Evolutionary conservation across 177 flowering plant genomes (phyloP), one percentile per base, ranked within the genome.

Genomic region (Vitis hybrid): DNA sequence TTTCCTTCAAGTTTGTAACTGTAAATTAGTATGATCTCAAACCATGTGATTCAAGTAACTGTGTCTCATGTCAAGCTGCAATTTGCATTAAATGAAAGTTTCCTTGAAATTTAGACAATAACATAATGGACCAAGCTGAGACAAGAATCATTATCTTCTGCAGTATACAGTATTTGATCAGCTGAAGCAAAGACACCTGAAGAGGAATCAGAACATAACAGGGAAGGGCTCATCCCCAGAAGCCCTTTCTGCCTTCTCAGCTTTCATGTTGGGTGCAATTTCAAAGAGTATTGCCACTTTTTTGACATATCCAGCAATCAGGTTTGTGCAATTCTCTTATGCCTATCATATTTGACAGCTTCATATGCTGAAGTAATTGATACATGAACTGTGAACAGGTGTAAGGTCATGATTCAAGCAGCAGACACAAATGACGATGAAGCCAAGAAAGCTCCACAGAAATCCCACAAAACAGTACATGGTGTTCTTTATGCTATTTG

Each of bases 331-430:
- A 49, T 65, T 22, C 13, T 44, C 44, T 61, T 28, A n/a, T 7
- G 20, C 52, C 4, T 59, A 59, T 20, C 11, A 3, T 38, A 8
- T 24, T 24, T 51, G 28, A 3, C 64, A 10, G 49, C 19, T 62
- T 65, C 53, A 1, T 44, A 13, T 22, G 13, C 15, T 60, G 15
- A 49, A 47, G 22, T 3, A 61, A 22, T 20, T 53, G 14, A 58
- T 11, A 71, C 9, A 1, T 59, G 15, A 31, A 19, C 9, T 55
- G 19, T 2, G 7, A 66, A 54, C 78, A 85, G 88, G 84, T 85
- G 88, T 64, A 85, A 85, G 75, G 86, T 85, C 71, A 79, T 81
- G 86, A 79, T 85, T 71, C 88, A 85, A 79, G 88, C 88, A 60
- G 84, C 79, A 0, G 88, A 82, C 19, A 20, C 81, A 6, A 59